These are phyloP conservation scores for Agastache rugosa DNA, from an alignment of 257 asterid species.

Conservation along the genomic window DNA sequence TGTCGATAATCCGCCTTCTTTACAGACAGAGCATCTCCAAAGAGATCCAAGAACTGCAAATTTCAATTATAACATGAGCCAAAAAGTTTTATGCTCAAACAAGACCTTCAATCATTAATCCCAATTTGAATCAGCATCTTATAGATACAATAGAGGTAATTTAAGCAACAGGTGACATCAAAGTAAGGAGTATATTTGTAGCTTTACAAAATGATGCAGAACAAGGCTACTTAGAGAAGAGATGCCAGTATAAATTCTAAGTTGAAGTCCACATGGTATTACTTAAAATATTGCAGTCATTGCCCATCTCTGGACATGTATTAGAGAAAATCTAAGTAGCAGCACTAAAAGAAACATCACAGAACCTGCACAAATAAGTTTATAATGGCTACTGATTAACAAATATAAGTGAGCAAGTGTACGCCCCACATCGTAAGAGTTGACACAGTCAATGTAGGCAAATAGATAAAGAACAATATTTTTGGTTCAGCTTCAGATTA, in stretches of 20 bases:
- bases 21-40: conserved; percentile 71
- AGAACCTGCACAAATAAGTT: background rate
- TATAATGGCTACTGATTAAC: background rate
- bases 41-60: conserved; percentile 93
- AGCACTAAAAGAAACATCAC: background rate
- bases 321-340: conserved; percentile 1
- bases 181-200: background rate
- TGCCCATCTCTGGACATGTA: background rate
- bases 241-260: background rate
- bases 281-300: background rate
- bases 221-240: conserved; percentile 8
- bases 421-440: background rate
- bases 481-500: conserved; percentile 1
- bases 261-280: background rate
- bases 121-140: too few species aligned
- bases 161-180: background rate
- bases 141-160: background rate
- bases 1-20: conserved; percentile 89
- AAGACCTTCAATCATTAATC: background rate
- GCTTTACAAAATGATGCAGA: conserved; percentile 1
- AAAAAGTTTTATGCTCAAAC: conserved; percentile 6
- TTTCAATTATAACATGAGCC: conserved; percentile 30
- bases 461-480: conserved; percentile 7
- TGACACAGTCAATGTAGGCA: background rate
- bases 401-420: background rate